Evolutionary conservation across 345 rosid genomes (phyloP).

Genomic region (Hibiscus trionum): DNA sequence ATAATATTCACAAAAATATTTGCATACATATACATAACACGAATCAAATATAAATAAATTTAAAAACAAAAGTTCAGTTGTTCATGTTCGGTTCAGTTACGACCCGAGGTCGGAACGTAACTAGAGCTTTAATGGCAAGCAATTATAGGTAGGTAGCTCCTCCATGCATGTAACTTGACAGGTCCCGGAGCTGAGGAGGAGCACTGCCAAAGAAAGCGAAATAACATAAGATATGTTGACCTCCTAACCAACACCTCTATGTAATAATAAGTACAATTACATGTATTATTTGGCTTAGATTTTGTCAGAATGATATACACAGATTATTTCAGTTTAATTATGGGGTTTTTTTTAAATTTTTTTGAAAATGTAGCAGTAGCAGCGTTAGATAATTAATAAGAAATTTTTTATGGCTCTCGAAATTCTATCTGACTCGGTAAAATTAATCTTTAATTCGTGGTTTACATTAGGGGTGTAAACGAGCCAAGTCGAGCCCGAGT

Average conservation of each 20-base stretch:
- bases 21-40: background rate
- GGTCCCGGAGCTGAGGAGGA: background rate
- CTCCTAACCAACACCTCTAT: conserved; percentile 1
- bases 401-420: no score
- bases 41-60: background rate
- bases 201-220: conserved; percentile 1
- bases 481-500: no score
- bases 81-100: background rate
- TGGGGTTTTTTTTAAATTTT: no score
- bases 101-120: background rate
- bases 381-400: no score
- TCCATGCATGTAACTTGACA: conserved; percentile 1
- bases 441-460: no score
- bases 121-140: background rate
- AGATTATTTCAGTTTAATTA: no score
- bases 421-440: no score
- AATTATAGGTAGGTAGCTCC: background rate
- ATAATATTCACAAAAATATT: no score
- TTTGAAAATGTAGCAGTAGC: no score
- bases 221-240: background rate
- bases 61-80: background rate
- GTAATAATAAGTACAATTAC: background rate
- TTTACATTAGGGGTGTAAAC: no score
- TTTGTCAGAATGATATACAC: no score
- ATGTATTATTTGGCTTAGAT: background rate